Percentiles rank a stretch among this genome's conserved stretches.
phyloP scores from a whole-genome alignment of 805 yeast genomes.

The Candida loeiensis region DNA sequence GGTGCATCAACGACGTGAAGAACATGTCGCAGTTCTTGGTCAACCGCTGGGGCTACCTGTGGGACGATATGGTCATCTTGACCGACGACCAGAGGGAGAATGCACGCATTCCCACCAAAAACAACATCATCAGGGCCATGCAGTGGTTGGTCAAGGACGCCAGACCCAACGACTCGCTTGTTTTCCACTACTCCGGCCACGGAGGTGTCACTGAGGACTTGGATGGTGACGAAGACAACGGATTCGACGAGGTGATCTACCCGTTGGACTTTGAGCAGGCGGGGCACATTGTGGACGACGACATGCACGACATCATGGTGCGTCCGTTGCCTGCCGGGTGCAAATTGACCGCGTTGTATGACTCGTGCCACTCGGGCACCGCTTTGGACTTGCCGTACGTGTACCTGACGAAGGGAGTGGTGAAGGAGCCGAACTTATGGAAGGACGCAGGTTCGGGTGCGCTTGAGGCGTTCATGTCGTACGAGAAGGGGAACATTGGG shows the following conservation, averaged over 20 bases:
- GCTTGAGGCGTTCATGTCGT: constrained; percentile 27
- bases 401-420: constrained; percentile 38
- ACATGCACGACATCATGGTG: constrained; percentile 40
- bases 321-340: constrained; percentile 35
- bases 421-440: constrained; percentile 35
- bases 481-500: constrained; percentile 33
- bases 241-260: constrained; percentile 35
- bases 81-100: constrained; percentile 33
- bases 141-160: constrained; percentile 38
- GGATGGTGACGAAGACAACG: constrained; percentile 38
- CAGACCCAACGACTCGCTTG: constrained; percentile 36
- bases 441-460: constrained; percentile 38
- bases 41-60: constrained; percentile 27
- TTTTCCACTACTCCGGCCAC: constrained; percentile 40
- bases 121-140: constrained; percentile 37
- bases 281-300: constrained; percentile 36
- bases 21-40: constrained; percentile 33
- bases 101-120: constrained; percentile 31
- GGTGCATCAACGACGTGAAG: constrained; percentile 39
- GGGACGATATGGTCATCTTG: constrained; percentile 37
- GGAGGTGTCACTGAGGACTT: constrained; percentile 35
- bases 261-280: constrained; percentile 33
- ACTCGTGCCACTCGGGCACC: constrained; percentile 40
- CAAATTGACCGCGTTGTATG: constrained; percentile 36
- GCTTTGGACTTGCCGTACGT: constrained; percentile 40